Conservation (phyloP, 352 stramenopile species). For the Globisporangium yorkense region DNA sequence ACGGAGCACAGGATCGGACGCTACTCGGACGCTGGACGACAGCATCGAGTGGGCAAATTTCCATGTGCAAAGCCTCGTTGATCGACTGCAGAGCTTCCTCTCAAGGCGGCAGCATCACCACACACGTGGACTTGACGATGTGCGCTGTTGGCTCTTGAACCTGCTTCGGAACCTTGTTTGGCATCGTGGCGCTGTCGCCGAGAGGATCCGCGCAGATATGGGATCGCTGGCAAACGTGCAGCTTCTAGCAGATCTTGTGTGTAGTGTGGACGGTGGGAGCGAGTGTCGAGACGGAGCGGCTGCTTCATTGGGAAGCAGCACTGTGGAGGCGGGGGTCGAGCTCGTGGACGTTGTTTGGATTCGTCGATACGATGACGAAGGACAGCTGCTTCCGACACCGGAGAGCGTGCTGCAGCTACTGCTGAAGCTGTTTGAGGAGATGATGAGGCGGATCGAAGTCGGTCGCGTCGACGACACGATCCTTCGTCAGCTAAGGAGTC, state of each 20-base stretch:
- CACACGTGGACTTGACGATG: neutral
- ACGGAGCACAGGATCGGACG: neutral
- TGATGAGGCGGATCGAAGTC: slow-evolving; percentile 4
- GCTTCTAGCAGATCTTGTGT: neutral
- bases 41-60: neutral
- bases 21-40: neutral
- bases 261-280: neutral
- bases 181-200: slow-evolving; percentile 5
- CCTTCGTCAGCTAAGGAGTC: slow-evolving; percentile 8
- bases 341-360: slow-evolving; percentile 27
- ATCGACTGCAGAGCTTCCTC: slow-evolving; percentile 4
- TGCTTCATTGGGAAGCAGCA: neutral
- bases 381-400: slow-evolving; percentile 15
- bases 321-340: slow-evolving; percentile 20
- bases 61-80: neutral
- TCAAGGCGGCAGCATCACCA: no score
- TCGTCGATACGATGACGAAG: slow-evolving; percentile 26
- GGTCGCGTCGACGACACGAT: neutral
- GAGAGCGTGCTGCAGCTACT: slow-evolving; percentile 15
- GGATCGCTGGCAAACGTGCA: neutral
- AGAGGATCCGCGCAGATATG: slow-evolving; percentile 3
- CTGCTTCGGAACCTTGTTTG: slow-evolving; percentile 27
- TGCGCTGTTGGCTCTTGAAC: slow-evolving; percentile 27
- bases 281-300: neutral
- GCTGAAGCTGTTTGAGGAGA: slow-evolving; percentile 10